Base-by-base conservation (phyloP, 2,329 filamentous ascomycete species). In the Ploettnerulaceae sp. region DNA sequence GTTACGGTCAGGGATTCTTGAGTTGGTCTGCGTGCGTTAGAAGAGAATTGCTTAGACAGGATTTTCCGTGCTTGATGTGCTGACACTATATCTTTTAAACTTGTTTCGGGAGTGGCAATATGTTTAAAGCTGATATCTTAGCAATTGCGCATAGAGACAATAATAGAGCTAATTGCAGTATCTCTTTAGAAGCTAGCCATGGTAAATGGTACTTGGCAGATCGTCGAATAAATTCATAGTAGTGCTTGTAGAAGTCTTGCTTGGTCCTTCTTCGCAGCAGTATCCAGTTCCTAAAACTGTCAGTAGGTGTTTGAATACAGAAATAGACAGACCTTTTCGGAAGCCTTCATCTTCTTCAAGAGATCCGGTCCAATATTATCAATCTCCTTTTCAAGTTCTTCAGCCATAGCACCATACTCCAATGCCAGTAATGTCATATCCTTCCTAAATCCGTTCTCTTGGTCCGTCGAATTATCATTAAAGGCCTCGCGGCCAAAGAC, bases 241-340 rank as follows among this genome's bases (percentile, higher is more conserved):
- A 29, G 26, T 29, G n/a, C n/a, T n/a, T 29, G 26, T 9, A 33
- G 31, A 9, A 33, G 31, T 33, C 14, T 33, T 33, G 31, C 31
- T 14, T 33, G 31, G 7, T 33, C 31, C 31, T 9, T 14, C 14
- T 33, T 33, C 31, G 31, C 31, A 33, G 31, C 14, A 4, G 31
- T 8, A 15, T 9, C 12, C 31, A 33, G 9, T 15, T 33, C 31
- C 31, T 33, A 18, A 7, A 22, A 21, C 21, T 15, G 15, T 49
- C 8, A 45, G 22, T 25, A 35, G 37, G 7, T 22, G 5, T 21
- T n/a, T 25, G 14, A 33, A 31, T 17, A 20, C 12, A 31, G n/a
- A 20, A 15, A 34, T 25, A 39, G 14, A 34, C 26, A 14, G 51
- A 61, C 61, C 55, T 58, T 60, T 43, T 63, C 61, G 20, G 57